phyloP scores from a whole-genome alignment of 768 basidiomycete species.

The Termitomyces eurrhizus region DNA sequence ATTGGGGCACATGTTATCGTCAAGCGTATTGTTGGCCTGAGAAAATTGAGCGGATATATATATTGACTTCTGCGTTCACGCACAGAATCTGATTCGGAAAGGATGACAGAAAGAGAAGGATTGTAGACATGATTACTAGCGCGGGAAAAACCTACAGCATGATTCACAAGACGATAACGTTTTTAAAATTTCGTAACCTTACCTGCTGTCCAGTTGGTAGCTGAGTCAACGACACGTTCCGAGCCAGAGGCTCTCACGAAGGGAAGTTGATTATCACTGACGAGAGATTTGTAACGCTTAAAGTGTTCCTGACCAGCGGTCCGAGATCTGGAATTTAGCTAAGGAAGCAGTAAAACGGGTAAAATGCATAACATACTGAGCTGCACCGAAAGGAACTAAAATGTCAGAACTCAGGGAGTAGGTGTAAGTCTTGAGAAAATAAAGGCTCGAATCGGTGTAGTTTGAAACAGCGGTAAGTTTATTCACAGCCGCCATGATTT shows the following conservation, averaged over 20 bases:
- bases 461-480: slow-evolving; percentile 48
- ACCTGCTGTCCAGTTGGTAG: slow-evolving; percentile 71
- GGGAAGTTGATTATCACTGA: slow-evolving; percentile 42
- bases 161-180: background rate
- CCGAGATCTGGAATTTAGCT: slow-evolving; percentile 22
- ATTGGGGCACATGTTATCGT: slow-evolving; percentile 62
- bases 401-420: slow-evolving; percentile 57
- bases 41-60: background rate
- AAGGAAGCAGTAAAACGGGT: background rate
- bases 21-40: slow-evolving; percentile 57
- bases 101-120: slow-evolving; percentile 51
- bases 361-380: slow-evolving; percentile 42
- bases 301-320: slow-evolving; percentile 51
- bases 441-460: slow-evolving; percentile 41
- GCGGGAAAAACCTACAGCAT: slow-evolving; percentile 49
- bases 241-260: slow-evolving; percentile 46
- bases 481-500: slow-evolving; percentile 43
- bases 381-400: slow-evolving; percentile 64
- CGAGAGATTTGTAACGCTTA: slow-evolving; percentile 48
- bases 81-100: slow-evolving; percentile 56
- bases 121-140: slow-evolving; percentile 44
- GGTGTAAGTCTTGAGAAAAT: slow-evolving; percentile 56
- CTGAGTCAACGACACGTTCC: slow-evolving; percentile 60
- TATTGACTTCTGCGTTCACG: slow-evolving; percentile 11
- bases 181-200: slow-evolving; percentile 1